Conservation (phyloP, 768 basidiomycete species). For the Xanthoconium stramineum region DNA sequence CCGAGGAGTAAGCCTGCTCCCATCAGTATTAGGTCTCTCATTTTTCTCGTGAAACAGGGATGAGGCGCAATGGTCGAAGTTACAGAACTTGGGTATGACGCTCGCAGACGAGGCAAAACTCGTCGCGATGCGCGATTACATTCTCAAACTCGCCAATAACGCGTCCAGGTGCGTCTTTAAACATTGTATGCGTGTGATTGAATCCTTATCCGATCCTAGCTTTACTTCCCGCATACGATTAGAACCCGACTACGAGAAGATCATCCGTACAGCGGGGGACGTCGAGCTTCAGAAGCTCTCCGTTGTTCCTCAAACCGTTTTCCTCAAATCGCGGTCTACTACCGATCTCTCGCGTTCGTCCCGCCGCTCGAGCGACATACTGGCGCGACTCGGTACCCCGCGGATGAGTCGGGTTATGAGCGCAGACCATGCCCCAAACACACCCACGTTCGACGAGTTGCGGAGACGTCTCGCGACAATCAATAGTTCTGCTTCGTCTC, state of each 20-base stretch:
- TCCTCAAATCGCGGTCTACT: slow-evolving; percentile 53
- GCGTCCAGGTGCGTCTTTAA: slow-evolving; percentile 58
- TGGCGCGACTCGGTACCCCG: slow-evolving; percentile 49
- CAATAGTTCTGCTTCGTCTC: slow-evolving; percentile 67
- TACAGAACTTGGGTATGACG: slow-evolving; percentile 89
- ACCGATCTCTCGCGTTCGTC: slow-evolving; percentile 40
- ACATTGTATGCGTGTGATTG: background rate
- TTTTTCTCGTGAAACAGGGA: slow-evolving; percentile 49
- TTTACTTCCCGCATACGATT: slow-evolving; percentile 62
- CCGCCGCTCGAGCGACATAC: slow-evolving; percentile 41
- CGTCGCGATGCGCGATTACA: slow-evolving; percentile 84
- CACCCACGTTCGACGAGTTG: slow-evolving; percentile 74
- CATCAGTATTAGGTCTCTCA: background rate
- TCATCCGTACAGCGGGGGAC: slow-evolving; percentile 60
- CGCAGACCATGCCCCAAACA: slow-evolving; percentile 41
- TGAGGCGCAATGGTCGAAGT: slow-evolving; percentile 65
- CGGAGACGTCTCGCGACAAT: slow-evolving; percentile 72
- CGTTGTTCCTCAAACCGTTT: slow-evolving; percentile 88
- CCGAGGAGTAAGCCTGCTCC: slow-evolving; percentile 69
- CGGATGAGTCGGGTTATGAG: slow-evolving; percentile 47
- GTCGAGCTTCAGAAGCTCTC: slow-evolving; percentile 84
- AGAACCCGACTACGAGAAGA: slow-evolving; percentile 62
- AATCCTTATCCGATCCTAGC: slow-evolving; percentile 36
- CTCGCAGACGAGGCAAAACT: slow-evolving; percentile 80
- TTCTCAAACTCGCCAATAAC: slow-evolving; percentile 77